These are phyloP conservation scores for Rhododendron molle DNA, from an alignment of 148 eudicot species.

Conservation along the genomic window DNA sequence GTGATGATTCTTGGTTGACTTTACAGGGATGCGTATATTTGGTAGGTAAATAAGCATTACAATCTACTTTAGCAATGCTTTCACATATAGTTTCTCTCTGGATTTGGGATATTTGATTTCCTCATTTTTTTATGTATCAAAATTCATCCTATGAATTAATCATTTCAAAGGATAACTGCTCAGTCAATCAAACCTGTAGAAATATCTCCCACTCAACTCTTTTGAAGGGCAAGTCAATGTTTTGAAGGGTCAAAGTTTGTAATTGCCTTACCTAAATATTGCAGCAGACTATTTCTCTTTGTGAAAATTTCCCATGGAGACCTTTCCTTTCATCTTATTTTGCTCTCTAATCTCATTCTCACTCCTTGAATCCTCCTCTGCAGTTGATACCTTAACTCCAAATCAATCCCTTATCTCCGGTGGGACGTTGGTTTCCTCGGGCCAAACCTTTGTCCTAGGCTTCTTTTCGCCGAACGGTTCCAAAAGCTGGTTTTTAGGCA, in stretches of 20 bases:
- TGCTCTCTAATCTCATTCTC: neutral
- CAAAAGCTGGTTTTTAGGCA: neutral
- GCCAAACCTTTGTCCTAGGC: constrained; percentile 1
- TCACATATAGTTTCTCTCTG: neutral
- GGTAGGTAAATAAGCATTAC: neutral
- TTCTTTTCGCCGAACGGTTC: neutral
- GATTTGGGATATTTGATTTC: neutral
- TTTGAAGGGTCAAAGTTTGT: neutral
- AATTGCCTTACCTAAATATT: too few species aligned
- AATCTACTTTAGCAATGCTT: neutral
- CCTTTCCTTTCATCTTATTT: neutral
- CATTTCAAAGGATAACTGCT: neutral
- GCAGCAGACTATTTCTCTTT: too few species aligned
- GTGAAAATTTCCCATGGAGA: too few species aligned
- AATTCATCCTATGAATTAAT: too few species aligned
- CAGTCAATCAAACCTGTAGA: neutral
- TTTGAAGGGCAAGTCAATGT: neutral
- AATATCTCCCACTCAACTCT: neutral
- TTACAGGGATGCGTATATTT: neutral
- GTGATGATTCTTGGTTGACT: neutral
- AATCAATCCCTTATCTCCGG: neutral
- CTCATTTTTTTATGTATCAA: neutral
- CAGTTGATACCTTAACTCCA: neutral
- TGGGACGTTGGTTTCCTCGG: neutral
- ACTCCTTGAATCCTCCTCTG: neutral